Conservation (phyloP, 306 rosid genomes). For the Castanea mollissima region DNA sequence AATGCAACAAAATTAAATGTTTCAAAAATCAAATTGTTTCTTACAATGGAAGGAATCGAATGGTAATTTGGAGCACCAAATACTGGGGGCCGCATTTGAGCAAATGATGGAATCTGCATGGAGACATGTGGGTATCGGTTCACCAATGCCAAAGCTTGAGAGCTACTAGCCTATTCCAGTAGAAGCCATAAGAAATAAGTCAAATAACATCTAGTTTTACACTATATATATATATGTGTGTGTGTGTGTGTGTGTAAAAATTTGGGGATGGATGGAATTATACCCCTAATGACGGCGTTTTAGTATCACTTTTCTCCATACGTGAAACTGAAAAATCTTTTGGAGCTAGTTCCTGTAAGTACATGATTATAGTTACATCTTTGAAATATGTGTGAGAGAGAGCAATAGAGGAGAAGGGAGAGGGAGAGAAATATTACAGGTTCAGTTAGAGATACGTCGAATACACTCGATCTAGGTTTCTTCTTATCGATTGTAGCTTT, state of each 20-base stretch:
- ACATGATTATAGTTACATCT: too few species aligned
- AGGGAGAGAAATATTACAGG: too few species aligned
- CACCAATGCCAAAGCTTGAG: too few species aligned
- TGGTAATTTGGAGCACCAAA: slow-evolving; percentile 5
- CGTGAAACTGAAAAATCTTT: background rate
- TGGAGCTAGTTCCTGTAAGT: too few species aligned
- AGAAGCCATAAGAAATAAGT: too few species aligned
- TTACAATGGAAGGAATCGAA: slow-evolving; percentile 20
- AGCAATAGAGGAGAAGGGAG: too few species aligned
- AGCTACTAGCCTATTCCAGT: too few species aligned
- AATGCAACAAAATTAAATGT: too few species aligned
- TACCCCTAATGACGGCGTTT: background rate
- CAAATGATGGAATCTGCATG: background rate
- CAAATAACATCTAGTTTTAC: too few species aligned
- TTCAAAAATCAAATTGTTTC: background rate
- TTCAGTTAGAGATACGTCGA: slow-evolving; percentile 39
- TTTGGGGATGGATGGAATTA: background rate
- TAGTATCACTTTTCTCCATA: background rate
- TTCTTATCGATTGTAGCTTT: slow-evolving; percentile 29
- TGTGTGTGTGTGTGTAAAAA: too few species aligned
- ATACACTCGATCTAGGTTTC: slow-evolving; percentile 53
- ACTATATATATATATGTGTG: too few species aligned
- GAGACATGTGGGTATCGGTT: slow-evolving; percentile 35
- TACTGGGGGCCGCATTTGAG: background rate
- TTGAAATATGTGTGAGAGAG: too few species aligned